Evolutionary conservation across 306 rosid genomes (phyloP), one percentile per base, ranked within the genome.

Genomic region (Prunus dulcis): DNA sequence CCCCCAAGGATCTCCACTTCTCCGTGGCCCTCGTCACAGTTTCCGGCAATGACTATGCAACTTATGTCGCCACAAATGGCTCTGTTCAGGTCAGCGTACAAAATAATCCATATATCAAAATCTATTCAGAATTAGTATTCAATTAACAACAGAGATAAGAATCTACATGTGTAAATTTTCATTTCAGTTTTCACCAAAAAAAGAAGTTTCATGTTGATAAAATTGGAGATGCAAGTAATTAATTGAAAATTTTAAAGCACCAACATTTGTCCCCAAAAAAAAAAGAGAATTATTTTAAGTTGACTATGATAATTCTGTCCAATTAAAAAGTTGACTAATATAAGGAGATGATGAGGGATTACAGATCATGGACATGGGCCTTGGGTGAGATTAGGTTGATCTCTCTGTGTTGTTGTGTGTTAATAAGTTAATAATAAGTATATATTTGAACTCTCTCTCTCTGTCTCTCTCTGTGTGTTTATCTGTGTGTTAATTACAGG

Each of bases 31-130:
- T 92, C 1, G 72, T 95, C 80, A 89, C 97, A 45, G 82, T 88
- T 25, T 82, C 97, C 30, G 99, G 99, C 3, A 95, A 95, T 72
- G 99, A 95, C 82, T 95, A 92, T 73, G 11, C 56, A 8, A 27
- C 61, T 60, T 92, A 83, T 82, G 4, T 25, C 1, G 76, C 61
- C 53, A 83, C 34, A 1, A 70, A 86, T 70, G 93, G 87, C 79
- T 70, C 97, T 55, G 12, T 62, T 10, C 12, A 83, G 93, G 99
- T 91, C 3, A 25, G 69, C 28, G 30, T 4, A 9, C 3, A 13
- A 47, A 47, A 47, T 13, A 3, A 13, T 13, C 27, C 1, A 60
- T 60, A 5, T 19, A 56, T 2, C 13, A 60, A 23, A 60, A 11
- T 9, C 43, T 0, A 9, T 12, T 10, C 20, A 56, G 20, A 55